These are phyloP conservation scores for Cantharellus cinnabarinus DNA, from an alignment of 768 basidiomycete species.

Conservation along the genomic window DNA sequence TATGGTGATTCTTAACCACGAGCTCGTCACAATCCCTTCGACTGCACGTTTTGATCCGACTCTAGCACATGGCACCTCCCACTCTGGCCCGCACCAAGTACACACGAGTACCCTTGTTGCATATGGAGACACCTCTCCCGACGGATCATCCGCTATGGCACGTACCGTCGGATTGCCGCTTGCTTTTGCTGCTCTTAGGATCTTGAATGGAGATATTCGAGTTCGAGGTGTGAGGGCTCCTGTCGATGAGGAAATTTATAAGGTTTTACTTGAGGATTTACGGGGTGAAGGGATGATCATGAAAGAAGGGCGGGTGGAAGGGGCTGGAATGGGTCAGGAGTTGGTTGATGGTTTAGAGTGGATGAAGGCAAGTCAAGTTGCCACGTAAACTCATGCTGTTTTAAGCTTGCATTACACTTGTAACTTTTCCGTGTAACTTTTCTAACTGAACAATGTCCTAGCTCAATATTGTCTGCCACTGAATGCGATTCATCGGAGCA, in stretches of 20 bases:
- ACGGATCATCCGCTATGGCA: conserved; percentile 62
- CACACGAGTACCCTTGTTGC: conserved; percentile 47
- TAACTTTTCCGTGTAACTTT: no score
- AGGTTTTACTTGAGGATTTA: conserved; percentile 39
- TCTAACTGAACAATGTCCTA: no score
- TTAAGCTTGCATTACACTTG: no score
- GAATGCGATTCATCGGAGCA: no score
- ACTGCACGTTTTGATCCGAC: neutral
- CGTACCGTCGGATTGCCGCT: conserved; percentile 75
- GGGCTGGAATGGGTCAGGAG: no score
- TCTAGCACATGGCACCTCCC: neutral
- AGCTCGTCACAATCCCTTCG: conserved; percentile 34
- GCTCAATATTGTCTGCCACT: no score
- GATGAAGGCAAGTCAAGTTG: no score
- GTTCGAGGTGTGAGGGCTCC: conserved; percentile 54
- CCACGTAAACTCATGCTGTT: no score
- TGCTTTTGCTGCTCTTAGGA: conserved; percentile 54
- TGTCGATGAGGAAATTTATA: conserved; percentile 35
- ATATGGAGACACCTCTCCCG: conserved; percentile 28
- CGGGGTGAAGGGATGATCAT: conserved; percentile 23
- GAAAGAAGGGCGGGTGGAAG: conserved; percentile 9
- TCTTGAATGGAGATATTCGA: conserved; percentile 38
- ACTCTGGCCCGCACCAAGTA: conserved; percentile 23
- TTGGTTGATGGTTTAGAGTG: no score
- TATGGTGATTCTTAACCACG: conserved; percentile 71